These are phyloP conservation scores for Leccinum fuscescens DNA, from an alignment of 1,284 basidiomycete species.

Conservation along the genomic window DNA sequence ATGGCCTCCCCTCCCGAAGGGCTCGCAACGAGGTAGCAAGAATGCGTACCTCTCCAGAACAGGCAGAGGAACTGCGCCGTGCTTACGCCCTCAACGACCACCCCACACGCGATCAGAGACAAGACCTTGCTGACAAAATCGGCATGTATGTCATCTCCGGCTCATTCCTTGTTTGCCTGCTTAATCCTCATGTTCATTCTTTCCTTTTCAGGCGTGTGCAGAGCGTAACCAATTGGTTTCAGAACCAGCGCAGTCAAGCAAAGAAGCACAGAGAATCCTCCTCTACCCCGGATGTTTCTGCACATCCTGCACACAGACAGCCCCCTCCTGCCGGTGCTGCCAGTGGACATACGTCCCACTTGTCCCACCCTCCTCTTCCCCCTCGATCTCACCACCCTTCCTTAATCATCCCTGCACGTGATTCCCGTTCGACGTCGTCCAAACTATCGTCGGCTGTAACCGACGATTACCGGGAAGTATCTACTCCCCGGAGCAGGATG, in stretches of 20 bases:
- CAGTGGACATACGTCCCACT: slow-evolving; percentile 10
- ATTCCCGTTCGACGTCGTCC: slow-evolving; percentile 16
- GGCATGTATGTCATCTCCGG: slow-evolving; percentile 58
- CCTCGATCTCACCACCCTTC: slow-evolving; percentile 44
- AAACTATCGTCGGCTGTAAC: slow-evolving; percentile 31
- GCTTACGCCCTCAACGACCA: slow-evolving; percentile 61
- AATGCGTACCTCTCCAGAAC: slow-evolving; percentile 58
- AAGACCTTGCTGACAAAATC: slow-evolving; percentile 60
- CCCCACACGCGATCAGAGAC: slow-evolving; percentile 63
- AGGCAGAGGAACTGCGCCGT: slow-evolving; percentile 64
- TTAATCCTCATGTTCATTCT: slow-evolving; percentile 14
- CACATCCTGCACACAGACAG: slow-evolving; percentile 24
- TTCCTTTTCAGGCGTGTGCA: slow-evolving; percentile 58
- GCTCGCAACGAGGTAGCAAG: slow-evolving; percentile 37
- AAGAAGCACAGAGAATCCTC: slow-evolving; percentile 55
- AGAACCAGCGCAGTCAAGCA: slow-evolving; percentile 74
- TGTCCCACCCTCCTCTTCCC: slow-evolving; percentile 36
- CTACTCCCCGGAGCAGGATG: slow-evolving; percentile 26
- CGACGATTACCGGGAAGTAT: slow-evolving; percentile 31
- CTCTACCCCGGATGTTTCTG: slow-evolving; percentile 28
- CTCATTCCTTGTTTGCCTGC: slow-evolving; percentile 11
- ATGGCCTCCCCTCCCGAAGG: slow-evolving; percentile 32
- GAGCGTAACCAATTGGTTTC: slow-evolving; percentile 80
- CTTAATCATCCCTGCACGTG: slow-evolving; percentile 25
- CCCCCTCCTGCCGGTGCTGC: slow-evolving; percentile 13